These are phyloP conservation scores for Xylariales sp. DNA, from an alignment of 2,329 filamentous ascomycete genomes.

Conservation along the genomic window DNA sequence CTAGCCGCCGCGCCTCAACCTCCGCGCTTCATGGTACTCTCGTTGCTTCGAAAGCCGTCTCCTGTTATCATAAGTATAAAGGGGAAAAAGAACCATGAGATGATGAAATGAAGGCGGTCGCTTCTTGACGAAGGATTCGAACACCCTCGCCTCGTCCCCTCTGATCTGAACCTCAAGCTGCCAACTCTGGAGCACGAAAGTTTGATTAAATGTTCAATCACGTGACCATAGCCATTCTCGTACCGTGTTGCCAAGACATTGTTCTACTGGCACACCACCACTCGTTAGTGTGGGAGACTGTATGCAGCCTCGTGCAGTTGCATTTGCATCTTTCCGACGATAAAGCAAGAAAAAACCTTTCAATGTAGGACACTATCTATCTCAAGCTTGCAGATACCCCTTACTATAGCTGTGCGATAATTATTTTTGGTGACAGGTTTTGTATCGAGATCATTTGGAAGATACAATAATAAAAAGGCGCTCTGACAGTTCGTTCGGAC, in stretches of 20 bases:
- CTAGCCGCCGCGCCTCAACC: constrained; percentile 24
- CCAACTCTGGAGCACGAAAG: not conserved
- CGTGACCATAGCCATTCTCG: constrained; percentile 4
- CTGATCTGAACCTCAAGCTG: not conserved
- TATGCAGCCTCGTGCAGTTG: constrained; percentile 20
- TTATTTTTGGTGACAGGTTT: not conserved
- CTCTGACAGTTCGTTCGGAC: not conserved
- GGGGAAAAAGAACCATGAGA: not conserved
- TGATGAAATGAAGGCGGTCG: constrained; percentile 9
- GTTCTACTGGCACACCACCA: not conserved
- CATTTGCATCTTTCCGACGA: constrained; percentile 10
- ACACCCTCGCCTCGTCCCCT: not conserved
- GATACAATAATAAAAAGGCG: not conserved
- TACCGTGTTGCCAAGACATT: constrained; percentile 12
- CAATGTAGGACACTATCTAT: not conserved
- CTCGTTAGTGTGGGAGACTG: not conserved
- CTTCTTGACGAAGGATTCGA: constrained; percentile 3
- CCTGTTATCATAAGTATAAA: not conserved
- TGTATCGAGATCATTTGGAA: not conserved
- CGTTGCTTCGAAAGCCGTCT: constrained; percentile 17
- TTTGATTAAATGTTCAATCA: not conserved
- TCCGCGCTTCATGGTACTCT: constrained; percentile 29
- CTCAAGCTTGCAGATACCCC: constrained; percentile 6
- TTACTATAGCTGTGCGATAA: not conserved
- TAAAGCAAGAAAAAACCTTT: not conserved